A percentile compares a stretch with the other conserved stretches of the same genome.
Conservation (phyloP, 2,329 filamentous ascomycete genomes). For the Didymellaceae sp. region DNA sequence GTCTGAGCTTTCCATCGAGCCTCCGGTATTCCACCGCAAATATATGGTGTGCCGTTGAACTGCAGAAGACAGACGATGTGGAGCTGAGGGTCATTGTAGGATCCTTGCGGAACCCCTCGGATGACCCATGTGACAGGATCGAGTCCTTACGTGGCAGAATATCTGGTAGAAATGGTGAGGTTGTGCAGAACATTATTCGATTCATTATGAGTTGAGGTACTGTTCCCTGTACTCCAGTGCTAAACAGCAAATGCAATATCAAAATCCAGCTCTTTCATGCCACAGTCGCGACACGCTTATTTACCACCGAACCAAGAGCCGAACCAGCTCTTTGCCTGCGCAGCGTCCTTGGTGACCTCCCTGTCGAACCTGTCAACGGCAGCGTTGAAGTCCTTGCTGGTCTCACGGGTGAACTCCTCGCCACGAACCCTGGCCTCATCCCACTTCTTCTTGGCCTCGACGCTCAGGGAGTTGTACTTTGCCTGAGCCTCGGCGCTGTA, state of each 20-base stretch:
- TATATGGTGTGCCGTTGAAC: no score
- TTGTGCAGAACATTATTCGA: slow-evolving; percentile 5
- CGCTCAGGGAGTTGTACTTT: slow-evolving; percentile 60
- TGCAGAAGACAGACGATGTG: no score
- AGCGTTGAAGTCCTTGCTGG: slow-evolving; percentile 57
- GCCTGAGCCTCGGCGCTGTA: slow-evolving; percentile 55
- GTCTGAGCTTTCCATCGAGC: background rate
- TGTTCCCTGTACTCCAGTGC: slow-evolving; percentile 31
- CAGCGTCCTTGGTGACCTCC: slow-evolving; percentile 77
- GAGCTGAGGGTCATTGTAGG: no score
- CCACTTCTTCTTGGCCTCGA: slow-evolving; percentile 66
- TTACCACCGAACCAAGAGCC: slow-evolving; percentile 82
- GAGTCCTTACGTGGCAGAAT: no score
- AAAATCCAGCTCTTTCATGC: background rate
- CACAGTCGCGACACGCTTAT: slow-evolving; percentile 20
- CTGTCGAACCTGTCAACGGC: slow-evolving; percentile 79
- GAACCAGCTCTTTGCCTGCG: slow-evolving; percentile 83
- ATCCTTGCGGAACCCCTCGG: no score
- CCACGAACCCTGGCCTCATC: slow-evolving; percentile 69
- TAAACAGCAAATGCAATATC: slow-evolving; percentile 32
- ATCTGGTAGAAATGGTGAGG: no score
- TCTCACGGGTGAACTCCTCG: slow-evolving; percentile 42
- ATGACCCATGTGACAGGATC: no score
- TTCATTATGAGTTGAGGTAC: slow-evolving; percentile 25
- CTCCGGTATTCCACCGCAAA: no score